phyloP scores from a whole-genome alignment of 345 rosid species.

The Arabis alpina region DNA sequence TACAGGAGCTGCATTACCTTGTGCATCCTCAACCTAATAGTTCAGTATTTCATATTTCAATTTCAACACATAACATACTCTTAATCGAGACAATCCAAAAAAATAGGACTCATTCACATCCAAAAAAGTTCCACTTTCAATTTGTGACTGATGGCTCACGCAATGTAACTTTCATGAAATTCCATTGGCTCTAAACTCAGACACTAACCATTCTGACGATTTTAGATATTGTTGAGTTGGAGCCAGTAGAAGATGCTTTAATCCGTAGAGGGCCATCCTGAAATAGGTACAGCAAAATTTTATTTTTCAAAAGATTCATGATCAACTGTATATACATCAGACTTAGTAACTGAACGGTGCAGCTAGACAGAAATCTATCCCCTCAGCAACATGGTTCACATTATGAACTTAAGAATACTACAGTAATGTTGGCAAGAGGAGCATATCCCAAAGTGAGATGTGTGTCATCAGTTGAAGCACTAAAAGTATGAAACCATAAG shows the following conservation, averaged over 20 bases:
- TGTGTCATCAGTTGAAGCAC: neutral
- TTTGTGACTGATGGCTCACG: conserved; percentile 8
- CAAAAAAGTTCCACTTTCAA: too few relatives aligned
- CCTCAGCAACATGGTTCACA: neutral
- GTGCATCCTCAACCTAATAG: conserved; percentile 92
- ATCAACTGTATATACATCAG: conserved; percentile 12
- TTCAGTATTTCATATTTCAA: conserved; percentile 16
- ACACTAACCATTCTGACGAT: conserved; percentile 79
- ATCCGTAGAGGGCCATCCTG: conserved; percentile 97
- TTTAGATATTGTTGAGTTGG: conserved; percentile 87
- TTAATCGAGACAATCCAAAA: neutral
- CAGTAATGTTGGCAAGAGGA: neutral
- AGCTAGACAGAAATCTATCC: conserved; percentile 11
- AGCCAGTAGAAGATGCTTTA: conserved; percentile 80
- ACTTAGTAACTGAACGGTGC: neutral
- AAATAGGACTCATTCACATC: neutral
- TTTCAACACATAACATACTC: neutral
- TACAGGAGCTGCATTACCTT: conserved; percentile 93
- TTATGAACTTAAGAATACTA: neutral
- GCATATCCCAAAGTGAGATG: neutral
- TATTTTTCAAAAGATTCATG: neutral
- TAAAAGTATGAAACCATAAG: conserved; percentile 1
- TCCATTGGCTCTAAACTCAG: conserved; percentile 18
- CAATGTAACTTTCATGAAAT: conserved; percentile 8
- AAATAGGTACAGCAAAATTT: conserved; percentile 38